These are phyloP conservation scores for Suillus clintonianus DNA, from an alignment of 768 basidiomycete species.

Conservation along the genomic window DNA sequence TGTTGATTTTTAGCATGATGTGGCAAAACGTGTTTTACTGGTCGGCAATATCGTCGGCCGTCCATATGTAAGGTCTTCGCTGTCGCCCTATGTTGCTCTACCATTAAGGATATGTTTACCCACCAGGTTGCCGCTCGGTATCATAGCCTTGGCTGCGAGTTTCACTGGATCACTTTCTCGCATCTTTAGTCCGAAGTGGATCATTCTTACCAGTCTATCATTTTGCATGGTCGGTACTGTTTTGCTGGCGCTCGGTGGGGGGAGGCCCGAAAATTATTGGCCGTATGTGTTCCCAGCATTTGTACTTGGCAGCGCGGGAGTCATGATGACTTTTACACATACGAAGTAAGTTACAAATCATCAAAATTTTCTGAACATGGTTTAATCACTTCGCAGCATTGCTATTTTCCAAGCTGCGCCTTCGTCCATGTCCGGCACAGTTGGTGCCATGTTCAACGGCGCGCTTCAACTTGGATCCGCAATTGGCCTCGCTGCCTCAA, in stretches of 20 bases:
- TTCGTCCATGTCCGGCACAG: conserved; percentile 48
- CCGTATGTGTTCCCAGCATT: conserved; percentile 50
- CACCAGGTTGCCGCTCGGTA: conserved; percentile 44
- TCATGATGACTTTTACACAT: conserved; percentile 46
- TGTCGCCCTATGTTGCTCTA: not conserved
- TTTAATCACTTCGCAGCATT: conserved; percentile 34
- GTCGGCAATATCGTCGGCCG: conserved; percentile 39
- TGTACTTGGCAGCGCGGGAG: conserved; percentile 46
- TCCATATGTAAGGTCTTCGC: conserved; percentile 36
- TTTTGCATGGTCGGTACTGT: conserved; percentile 41
- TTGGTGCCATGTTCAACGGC: conserved; percentile 58
- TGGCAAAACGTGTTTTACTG: conserved; percentile 46
- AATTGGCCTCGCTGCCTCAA: conserved; percentile 48
- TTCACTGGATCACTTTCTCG: conserved; percentile 42
- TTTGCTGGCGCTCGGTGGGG: conserved; percentile 44
- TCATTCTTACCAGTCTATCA: conserved; percentile 44
- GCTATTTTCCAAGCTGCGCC: conserved; percentile 52
- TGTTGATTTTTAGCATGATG: conserved; percentile 34
- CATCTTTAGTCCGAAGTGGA: conserved; percentile 41
- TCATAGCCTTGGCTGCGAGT: conserved; percentile 36
- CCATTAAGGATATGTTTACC: conserved; percentile 7
- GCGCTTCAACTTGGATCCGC: conserved; percentile 55
- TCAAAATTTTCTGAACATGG: not conserved
- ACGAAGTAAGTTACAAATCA: conserved; percentile 41
- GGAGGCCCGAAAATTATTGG: conserved; percentile 46